Percentiles rank a stretch among this genome's conserved stretches.
Evolutionary conservation across 208 protist genomes (phyloP).

Genomic region (Trypanosoma conorhini): DNA sequence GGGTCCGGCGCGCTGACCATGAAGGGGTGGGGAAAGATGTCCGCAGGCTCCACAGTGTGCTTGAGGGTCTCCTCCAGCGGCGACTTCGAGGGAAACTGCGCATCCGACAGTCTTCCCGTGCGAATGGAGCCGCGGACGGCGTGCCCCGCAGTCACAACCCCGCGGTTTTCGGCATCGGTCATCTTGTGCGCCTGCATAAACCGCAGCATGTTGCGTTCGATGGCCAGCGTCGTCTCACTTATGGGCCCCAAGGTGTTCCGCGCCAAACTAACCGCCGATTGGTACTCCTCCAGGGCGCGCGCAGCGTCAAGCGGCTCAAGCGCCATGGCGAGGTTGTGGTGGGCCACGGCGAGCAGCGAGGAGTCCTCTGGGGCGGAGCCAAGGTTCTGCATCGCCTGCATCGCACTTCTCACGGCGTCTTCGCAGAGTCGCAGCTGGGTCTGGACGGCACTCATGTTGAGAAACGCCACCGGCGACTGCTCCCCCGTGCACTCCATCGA

Average conservation of each 20-base stretch:
- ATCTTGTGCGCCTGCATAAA: slow-evolving; percentile 35
- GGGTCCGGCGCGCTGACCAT: slow-evolving; percentile 23
- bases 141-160: background rate
- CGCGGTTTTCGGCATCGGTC: background rate
- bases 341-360: slow-evolving; percentile 81
- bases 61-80: background rate
- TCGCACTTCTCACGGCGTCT: slow-evolving; percentile 71
- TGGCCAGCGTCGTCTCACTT: slow-evolving; percentile 58
- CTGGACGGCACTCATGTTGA: slow-evolving; percentile 91
- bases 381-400: slow-evolving; percentile 71
- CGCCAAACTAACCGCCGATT: slow-evolving; percentile 51
- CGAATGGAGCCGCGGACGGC: background rate
- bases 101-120: background rate
- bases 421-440: slow-evolving; percentile 77
- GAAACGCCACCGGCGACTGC: slow-evolving; percentile 82
- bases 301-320: slow-evolving; percentile 69
- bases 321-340: slow-evolving; percentile 93
- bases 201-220: slow-evolving; percentile 73
- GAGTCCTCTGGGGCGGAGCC: slow-evolving; percentile 67
- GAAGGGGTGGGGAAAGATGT: slow-evolving; percentile 84
- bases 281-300: slow-evolving; percentile 76
- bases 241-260: slow-evolving; percentile 44
- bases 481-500: slow-evolving; percentile 74
- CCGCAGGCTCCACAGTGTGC: slow-evolving; percentile 23
- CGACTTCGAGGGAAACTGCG: background rate